These are phyloP conservation scores for Xylaria digitata DNA, from an alignment of 2,329 filamentous ascomycete genomes.

Conservation along the genomic window DNA sequence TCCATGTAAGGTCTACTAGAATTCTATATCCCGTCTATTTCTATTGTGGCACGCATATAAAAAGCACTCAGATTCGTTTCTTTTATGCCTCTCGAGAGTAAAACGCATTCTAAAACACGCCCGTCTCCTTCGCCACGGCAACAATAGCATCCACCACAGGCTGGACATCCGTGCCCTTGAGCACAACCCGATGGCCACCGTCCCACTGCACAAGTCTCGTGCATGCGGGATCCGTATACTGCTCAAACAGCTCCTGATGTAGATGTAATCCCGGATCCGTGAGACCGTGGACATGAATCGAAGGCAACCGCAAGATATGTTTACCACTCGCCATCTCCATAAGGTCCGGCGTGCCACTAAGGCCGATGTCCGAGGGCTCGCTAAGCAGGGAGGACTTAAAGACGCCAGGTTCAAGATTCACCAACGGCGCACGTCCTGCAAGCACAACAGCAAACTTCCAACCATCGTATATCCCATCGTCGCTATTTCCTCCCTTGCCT, in stretches of 20 bases:
- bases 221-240: constrained; percentile 68
- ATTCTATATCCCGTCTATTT: constrained; percentile 14
- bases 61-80: neutral
- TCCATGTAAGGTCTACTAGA: constrained; percentile 14
- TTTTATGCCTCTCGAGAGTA: neutral
- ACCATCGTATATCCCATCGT: constrained; percentile 49
- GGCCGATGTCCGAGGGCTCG: constrained; percentile 46
- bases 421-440: constrained; percentile 70
- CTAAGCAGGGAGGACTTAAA: constrained; percentile 47
- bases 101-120: constrained; percentile 41
- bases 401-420: constrained; percentile 59
- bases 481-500: neutral
- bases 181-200: constrained; percentile 75
- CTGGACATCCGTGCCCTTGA: constrained; percentile 74
- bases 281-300: constrained; percentile 75
- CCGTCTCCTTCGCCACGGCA: constrained; percentile 61
- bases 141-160: constrained; percentile 64
- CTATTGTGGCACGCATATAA: neutral
- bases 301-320: constrained; percentile 67
- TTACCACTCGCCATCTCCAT: constrained; percentile 54
- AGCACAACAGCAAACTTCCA: constrained; percentile 72
- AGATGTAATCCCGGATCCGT: constrained; percentile 68
- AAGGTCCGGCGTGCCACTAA: constrained; percentile 58
- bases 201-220: constrained; percentile 76
- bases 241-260: constrained; percentile 65